Conservation (phyloP, 495 filamentous ascomycete species). For the Neurospora sp. region DNA sequence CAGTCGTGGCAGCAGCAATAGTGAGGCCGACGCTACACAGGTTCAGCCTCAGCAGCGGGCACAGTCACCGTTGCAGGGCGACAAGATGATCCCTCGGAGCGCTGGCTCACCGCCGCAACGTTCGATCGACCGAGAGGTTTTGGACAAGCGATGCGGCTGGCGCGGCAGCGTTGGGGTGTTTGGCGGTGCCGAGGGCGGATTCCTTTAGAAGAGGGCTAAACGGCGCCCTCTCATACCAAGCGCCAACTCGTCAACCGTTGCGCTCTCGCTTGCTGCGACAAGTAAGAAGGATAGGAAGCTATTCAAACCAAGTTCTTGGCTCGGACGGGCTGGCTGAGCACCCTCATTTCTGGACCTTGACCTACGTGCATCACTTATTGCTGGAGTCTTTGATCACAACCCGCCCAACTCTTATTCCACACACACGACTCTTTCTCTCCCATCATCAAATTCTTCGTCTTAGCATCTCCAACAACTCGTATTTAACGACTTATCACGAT, state of each 20-base stretch:
- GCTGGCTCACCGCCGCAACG: slow-evolving; percentile 2
- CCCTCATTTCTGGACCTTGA: not conserved
- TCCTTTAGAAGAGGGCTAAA: slow-evolving; percentile 14
- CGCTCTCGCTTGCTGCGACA: not conserved
- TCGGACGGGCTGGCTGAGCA: not conserved
- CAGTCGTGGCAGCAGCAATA: slow-evolving; percentile 35
- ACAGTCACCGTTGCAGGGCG: not conserved
- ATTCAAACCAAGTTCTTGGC: not conserved
- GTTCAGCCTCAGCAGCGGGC: slow-evolving; percentile 5
- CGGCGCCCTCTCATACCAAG: not conserved
- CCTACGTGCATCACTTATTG: not conserved
- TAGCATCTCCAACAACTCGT: not conserved
- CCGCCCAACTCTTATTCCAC: not conserved
- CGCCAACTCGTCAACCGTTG: not conserved
- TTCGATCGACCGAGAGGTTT: slow-evolving; percentile 11
- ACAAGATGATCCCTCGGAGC: not conserved
- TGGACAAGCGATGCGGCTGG: slow-evolving; percentile 26
- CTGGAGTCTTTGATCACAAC: not conserved
- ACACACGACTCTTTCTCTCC: not conserved
- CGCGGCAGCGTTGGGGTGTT: slow-evolving; percentile 45
- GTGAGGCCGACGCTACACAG: slow-evolving; percentile 3
- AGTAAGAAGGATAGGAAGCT: not conserved
- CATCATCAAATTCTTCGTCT: not conserved
- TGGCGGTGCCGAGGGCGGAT: slow-evolving; percentile 32
- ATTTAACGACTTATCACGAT: not conserved